Evolutionary conservation across 1,284 basidiomycete species (phyloP).

Genomic region (Coniophora puteana): DNA sequence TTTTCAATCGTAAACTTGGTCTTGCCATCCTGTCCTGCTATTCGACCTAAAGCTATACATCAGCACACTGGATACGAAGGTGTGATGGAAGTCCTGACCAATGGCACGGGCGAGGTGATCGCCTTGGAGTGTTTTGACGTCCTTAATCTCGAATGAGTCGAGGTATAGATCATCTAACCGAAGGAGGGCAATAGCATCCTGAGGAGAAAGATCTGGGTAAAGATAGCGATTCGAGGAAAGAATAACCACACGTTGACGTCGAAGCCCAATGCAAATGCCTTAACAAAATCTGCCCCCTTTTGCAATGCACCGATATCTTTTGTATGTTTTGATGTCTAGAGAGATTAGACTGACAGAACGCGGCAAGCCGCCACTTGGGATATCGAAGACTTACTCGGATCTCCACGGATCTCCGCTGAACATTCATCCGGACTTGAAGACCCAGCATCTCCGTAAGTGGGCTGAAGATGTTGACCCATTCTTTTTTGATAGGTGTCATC

Average conservation of each 20-base stretch:
- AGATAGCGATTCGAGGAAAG: background rate
- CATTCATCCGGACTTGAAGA: conserved; percentile 96
- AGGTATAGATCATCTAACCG: conserved; percentile 96
- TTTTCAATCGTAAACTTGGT: conserved; percentile 99
- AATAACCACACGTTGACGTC: conserved; percentile 73
- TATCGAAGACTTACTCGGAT: conserved; percentile 65
- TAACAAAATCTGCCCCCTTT: conserved; percentile 98
- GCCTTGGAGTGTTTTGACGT: conserved; percentile 96
- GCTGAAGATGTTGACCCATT: conserved; percentile 97
- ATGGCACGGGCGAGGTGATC: conserved; percentile 97
- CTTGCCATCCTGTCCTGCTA: conserved; percentile 97
- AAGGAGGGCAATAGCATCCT: conserved; percentile 95
- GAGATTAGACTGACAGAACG: conserved; percentile 4
- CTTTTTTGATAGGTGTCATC: conserved; percentile 96
- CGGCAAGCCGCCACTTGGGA: conserved; percentile 4
- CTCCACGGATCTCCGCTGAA: conserved; percentile 85
- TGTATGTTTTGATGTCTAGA: conserved; percentile 91
- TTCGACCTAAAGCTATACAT: conserved; percentile 74
- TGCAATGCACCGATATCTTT: conserved; percentile 90
- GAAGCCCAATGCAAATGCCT: conserved; percentile 93
- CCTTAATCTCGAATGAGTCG: conserved; percentile 98
- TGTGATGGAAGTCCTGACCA: conserved; percentile 40
- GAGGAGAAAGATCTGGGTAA: conserved; percentile 7
- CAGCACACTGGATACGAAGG: no score
- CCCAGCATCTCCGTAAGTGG: conserved; percentile 94